Evolutionary conservation across 805 yeast species (phyloP).

Genomic region (Alloascoidea africana): DNA sequence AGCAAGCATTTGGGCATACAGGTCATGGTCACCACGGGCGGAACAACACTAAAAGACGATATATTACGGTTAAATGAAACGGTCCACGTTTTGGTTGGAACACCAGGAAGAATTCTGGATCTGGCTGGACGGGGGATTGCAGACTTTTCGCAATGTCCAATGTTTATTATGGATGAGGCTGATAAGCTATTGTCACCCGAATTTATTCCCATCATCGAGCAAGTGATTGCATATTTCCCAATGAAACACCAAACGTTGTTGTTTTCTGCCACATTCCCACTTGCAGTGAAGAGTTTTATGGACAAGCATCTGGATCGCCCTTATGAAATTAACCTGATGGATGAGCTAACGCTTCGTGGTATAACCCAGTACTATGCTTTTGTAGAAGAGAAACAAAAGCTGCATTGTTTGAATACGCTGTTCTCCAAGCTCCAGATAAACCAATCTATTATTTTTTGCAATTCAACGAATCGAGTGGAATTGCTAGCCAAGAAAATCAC

Average conservation of each 20-base stretch:
- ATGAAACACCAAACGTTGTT: conserved; percentile 67
- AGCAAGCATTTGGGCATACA: conserved; percentile 87
- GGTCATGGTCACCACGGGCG: conserved; percentile 98
- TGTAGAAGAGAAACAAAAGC: conserved; percentile 90
- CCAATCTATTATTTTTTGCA: conserved; percentile 94
- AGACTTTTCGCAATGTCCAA: conserved; percentile 70
- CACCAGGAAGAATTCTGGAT: conserved; percentile 95
- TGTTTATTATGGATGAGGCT: conserved; percentile 97
- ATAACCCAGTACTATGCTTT: conserved; percentile 97
- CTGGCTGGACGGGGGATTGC: conserved; percentile 81
- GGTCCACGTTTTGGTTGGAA: conserved; percentile 90
- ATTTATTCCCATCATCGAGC: conserved; percentile 76
- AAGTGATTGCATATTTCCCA: conserved; percentile 73
- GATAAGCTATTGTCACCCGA: conserved; percentile 92
- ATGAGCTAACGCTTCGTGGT: conserved; percentile 90
- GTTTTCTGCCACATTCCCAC: conserved; percentile 93
- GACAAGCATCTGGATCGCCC: conserved; percentile 82
- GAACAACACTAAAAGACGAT: conserved; percentile 88
- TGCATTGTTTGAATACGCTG: conserved; percentile 89
- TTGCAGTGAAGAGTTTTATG: conserved; percentile 86
- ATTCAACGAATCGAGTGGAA: conserved; percentile 93
- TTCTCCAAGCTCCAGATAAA: conserved; percentile 90
- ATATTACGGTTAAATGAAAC: conserved; percentile 84
- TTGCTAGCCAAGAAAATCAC: conserved; percentile 90
- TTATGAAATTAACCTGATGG: conserved; percentile 93